phyloP scores from a whole-genome alignment of 495 filamentous ascomycete species.

The Pyrenula aspistea region DNA sequence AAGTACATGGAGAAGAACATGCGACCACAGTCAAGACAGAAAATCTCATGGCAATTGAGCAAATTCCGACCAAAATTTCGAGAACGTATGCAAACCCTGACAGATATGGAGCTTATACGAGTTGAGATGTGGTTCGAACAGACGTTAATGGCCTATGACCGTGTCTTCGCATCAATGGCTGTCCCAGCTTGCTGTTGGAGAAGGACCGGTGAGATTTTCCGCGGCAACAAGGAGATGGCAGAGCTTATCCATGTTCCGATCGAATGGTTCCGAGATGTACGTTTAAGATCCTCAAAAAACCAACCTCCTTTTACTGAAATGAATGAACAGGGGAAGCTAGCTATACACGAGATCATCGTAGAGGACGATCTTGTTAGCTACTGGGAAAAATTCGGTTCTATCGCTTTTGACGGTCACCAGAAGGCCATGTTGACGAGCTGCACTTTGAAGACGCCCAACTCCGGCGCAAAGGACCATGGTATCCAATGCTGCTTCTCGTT shows the following conservation, averaged over 20 bases:
- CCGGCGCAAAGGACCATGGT: constrained; percentile 54
- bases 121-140: constrained; percentile 99
- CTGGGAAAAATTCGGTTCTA: constrained; percentile 98
- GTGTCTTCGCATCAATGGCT: constrained; percentile 97
- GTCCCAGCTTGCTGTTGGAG: constrained; percentile 97
- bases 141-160: constrained; percentile 90
- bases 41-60: constrained; percentile 81
- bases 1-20: constrained; percentile 86
- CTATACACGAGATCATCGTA: constrained; percentile 88
- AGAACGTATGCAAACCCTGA: constrained; percentile 82
- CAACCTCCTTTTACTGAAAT: neutral
- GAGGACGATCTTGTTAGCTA: constrained; percentile 93
- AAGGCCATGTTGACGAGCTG: constrained; percentile 96
- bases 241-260: constrained; percentile 90
- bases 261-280: constrained; percentile 79
- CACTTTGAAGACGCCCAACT: constrained; percentile 74
- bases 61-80: constrained; percentile 91
- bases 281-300: constrained; percentile 14
- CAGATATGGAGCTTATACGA: constrained; percentile 81
- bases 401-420: constrained; percentile 91
- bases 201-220: constrained; percentile 91
- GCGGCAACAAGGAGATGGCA: constrained; percentile 98
- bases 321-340: constrained; percentile 66
- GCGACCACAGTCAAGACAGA: constrained; percentile 62
- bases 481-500: constrained; percentile 97